phyloP scores from a whole-genome alignment of 345 rosid genomes.

The Trapa incisa region DNA sequence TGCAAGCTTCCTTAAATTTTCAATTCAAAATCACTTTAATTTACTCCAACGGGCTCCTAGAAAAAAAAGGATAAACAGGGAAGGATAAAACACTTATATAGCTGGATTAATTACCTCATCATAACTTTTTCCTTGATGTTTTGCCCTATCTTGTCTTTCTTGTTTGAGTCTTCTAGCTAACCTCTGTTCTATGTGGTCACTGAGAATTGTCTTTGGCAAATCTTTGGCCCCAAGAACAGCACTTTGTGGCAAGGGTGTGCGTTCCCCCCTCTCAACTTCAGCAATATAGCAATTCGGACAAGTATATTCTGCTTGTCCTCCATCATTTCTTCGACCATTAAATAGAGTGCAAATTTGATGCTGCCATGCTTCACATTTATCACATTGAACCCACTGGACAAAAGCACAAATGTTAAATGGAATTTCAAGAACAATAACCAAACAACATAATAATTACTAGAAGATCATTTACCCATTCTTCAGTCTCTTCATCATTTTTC shows the following conservation, averaged over 20 bases:
- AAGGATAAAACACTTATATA: not conserved
- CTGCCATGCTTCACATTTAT: constrained; percentile 98
- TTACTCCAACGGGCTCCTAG: not conserved
- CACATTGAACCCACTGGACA: constrained; percentile 98
- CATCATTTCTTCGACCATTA: constrained; percentile 95
- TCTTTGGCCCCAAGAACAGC: constrained; percentile 97
- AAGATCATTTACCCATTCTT: constrained; percentile 69
- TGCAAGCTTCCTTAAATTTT: not conserved
- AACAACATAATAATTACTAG: constrained; percentile 10
- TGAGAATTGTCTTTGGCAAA: constrained; percentile 80
- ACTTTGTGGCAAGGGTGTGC: constrained; percentile 86
- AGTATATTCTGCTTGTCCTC: constrained; percentile 98
- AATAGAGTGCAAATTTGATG: constrained; percentile 96
- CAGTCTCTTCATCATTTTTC: constrained; percentile 97
- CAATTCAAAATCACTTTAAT: not conserved
- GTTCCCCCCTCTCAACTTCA: constrained; percentile 84
- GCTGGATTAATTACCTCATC: constrained; percentile 56
- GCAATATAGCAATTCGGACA: constrained; percentile 88
- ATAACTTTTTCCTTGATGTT: constrained; percentile 49
- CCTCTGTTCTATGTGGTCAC: constrained; percentile 93
- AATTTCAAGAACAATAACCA: constrained; percentile 9
- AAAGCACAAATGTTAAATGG: constrained; percentile 12
- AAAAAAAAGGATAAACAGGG: not conserved
- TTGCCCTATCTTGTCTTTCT: constrained; percentile 84
- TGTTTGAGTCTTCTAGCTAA: constrained; percentile 54